Base-by-base conservation (phyloP, 768 basidiomycete species). In the Lentinula edodes region DNA sequence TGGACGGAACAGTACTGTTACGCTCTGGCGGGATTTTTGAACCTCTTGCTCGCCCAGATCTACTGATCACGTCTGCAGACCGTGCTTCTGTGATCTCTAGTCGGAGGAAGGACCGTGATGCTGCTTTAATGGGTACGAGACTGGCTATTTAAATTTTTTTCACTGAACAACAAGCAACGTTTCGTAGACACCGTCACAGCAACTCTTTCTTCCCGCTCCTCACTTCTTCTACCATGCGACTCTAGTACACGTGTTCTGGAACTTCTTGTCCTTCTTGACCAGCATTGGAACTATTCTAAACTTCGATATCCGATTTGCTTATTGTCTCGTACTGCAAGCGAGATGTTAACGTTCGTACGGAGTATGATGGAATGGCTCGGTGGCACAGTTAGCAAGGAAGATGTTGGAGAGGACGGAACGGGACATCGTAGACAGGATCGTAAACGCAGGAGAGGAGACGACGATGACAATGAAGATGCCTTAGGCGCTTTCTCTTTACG, bases 291-390 rank as follows among this genome's bases (percentile, higher is more conserved):
- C 61, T 98, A 86, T 72, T 90, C 91, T 0, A 84, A 86, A 48
- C 83, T 90, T 54, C 84, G 84, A 71, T 91, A 82, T 72, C 97
- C 96, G 0, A 91, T 99, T 39, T 98, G 96, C 71, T 83, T 99
- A n/a, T 82, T 98, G 42, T 91, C 91, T 52, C 83, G 89, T 38
- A 95, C 94, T 6, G 94, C 90, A 2, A 84, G 88, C 63, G 96
- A 99, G 73, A 96, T 97, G 89, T 74, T 97, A 39, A 89, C 91
- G 1, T 93, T 95, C 69, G 92, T 97, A 32, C 78, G 95, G 62
- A 95, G 92, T 78, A 90, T 98, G 91, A 96, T 97, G 85, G 97
- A 98, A 71, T 98, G 95, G 94, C 85, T 99, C 64, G 97, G 97
- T 9, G 96, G 97, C 0, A 94, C 92, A 13, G 87, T 97, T 58